Base-by-base conservation (phyloP, 208 protist genomes). In the Wallacemonas rigidus region DNA sequence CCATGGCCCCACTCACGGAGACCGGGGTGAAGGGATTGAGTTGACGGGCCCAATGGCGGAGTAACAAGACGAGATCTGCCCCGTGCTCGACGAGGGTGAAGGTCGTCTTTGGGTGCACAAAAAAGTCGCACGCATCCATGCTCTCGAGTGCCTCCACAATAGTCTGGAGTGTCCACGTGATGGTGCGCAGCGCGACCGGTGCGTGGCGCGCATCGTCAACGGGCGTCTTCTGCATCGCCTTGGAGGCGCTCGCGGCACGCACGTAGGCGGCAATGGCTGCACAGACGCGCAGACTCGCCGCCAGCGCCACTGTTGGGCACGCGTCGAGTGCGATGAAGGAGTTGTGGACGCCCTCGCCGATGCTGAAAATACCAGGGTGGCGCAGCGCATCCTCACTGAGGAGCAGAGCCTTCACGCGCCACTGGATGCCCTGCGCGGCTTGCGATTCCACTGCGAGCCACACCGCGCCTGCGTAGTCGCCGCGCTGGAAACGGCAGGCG, bases 391-490 rank as follows among this genome's bases (percentile, higher is more conserved):
- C 68, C 6, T 70, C 60, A 43, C 74, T 63, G 2, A 57, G 62
- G 17, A 93, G 63, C 39, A 80, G 80, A 1, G 56, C 65, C 44
- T 83, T 77, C 12, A 94, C 36, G 62, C 78, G 75, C 38, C 79
- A 82, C 60, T 94, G 82, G 6, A 95, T 38, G 1, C 72, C 48
- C 44, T 81, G 73, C 15, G 81, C 75, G 26, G 83, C 71, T 35
- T 85, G 80, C 50, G 72, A 79, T 79, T 93, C 81, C 11, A 96
- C 75, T 1, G 91, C 88, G 51, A 92, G 69, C 86, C 91, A 94
- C 57, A 88, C 73, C 41, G 88, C 91, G 14, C 67, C 69, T 0
- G 77, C 82, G 50, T 62, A 75, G 64, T 83, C 74, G 45, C 77
- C 79, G 51, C 64, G 71, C 6, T 67, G 72, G 8, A 85, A 64